A percentile compares a stretch with the other conserved stretches of the same genome.
Evolutionary conservation across 352 stramenopile genomes (phyloP).

Genomic region (Phytophthora brassicae): DNA sequence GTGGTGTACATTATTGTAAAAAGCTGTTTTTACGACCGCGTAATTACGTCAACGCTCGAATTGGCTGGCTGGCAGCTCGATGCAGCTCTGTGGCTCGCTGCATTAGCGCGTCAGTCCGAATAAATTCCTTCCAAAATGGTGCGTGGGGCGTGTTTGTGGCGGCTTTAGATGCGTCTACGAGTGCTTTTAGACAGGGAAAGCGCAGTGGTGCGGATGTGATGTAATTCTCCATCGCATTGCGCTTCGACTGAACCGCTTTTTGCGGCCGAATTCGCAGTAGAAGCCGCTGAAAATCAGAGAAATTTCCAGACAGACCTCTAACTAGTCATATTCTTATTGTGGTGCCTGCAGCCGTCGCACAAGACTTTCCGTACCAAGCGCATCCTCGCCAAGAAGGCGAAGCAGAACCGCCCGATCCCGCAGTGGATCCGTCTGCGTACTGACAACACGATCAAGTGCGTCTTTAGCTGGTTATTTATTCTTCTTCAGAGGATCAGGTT

Average conservation of each 20-base stretch:
- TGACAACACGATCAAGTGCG: conserved; percentile 97
- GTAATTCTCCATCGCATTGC: background rate
- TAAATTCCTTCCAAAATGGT: conserved; percentile 51
- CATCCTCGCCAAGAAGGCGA: conserved; percentile 99
- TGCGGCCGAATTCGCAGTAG: background rate
- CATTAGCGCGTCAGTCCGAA: conserved; percentile 34
- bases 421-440: conserved; percentile 99
- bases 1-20: conserved; percentile 13
- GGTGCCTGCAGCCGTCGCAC: conserved; percentile 93
- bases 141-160: conserved; percentile 8
- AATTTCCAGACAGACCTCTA: background rate
- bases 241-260: conserved; percentile 3
- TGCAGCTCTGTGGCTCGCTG: background rate
- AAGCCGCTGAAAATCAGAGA: conserved; percentile 1
- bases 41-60: conserved; percentile 20
- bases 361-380: conserved; percentile 99
- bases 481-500: background rate
- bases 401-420: conserved; percentile 99
- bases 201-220: background rate
- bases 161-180: conserved; percentile 1
- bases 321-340: conserved; percentile 5
- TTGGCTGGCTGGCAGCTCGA: conserved; percentile 34
- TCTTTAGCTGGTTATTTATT: conserved; percentile 14
- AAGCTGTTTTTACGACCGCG: conserved; percentile 20
- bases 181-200: background rate